A percentile compares a stretch with the other conserved stretches of the same genome.
Evolutionary conservation across 768 basidiomycete species (phyloP).

Genomic region (Pleurotus eryngii): DNA sequence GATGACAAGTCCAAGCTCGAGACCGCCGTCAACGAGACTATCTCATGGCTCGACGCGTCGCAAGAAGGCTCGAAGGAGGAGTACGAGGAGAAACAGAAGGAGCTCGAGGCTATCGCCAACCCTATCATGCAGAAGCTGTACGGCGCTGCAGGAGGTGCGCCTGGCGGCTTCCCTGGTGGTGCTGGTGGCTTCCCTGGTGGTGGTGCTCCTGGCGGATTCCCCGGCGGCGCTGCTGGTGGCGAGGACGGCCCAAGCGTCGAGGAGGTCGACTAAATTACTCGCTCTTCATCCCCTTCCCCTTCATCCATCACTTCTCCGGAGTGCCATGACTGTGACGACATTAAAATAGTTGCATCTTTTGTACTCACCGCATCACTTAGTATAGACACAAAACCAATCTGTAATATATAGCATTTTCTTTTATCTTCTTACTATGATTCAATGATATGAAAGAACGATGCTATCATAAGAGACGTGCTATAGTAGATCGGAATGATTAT

Average conservation of each 20-base stretch:
- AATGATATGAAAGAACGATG: neutral
- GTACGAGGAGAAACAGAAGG: constrained; percentile 91
- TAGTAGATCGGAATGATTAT: neutral
- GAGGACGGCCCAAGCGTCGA: constrained; percentile 10
- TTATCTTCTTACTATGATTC: neutral
- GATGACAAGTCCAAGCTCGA: constrained; percentile 85
- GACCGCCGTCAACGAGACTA: constrained; percentile 75
- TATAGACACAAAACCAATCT: neutral
- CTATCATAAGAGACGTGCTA: no score
- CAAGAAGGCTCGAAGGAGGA: constrained; percentile 93
- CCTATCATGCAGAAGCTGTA: constrained; percentile 75
- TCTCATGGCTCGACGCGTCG: constrained; percentile 81
- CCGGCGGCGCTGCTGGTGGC: constrained; percentile 33
- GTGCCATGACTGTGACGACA: neutral
- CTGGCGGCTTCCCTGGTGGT: constrained; percentile 43
- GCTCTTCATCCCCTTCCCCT: neutral
- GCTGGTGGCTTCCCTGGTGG: constrained; percentile 33
- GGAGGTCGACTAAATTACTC: constrained; percentile 7
- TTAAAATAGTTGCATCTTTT: constrained; percentile 4
- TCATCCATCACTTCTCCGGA: no score
- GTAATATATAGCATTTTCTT: constrained; percentile 8
- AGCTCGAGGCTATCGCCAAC: constrained; percentile 81
- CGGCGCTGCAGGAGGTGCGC: constrained; percentile 47
- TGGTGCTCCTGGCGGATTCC: constrained; percentile 46
- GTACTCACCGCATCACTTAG: neutral